Evolutionary conservation across 495 filamentous ascomycete genomes (phyloP), one percentile per base, ranked within the genome.

Genomic region (Wilcoxina mikolae): DNA sequence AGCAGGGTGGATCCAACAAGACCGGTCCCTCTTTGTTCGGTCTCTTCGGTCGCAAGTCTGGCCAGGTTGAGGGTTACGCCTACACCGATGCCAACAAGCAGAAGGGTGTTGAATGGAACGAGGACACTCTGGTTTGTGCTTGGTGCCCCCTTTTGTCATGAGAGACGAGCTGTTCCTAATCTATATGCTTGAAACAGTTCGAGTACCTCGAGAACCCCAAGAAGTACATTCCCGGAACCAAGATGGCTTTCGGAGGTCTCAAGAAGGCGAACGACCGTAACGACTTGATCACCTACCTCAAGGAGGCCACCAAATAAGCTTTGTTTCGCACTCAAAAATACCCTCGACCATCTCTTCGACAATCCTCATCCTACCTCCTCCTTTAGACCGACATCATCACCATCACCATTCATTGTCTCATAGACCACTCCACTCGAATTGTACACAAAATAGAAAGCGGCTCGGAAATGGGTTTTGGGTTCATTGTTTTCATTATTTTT

Each of bases 221-320:
- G 76, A 90, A 90, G 73, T 90, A 81, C 81, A 96, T 99, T 59
- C 93, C 91, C 65, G 91, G 91, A 62, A 99, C 91, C 72, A 99
- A 99, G 87, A 99, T 99, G 91, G 91, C 91, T 67, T 99, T 99
- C 71, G 91, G 91, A 75, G 91, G 91, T 68, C 77, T 99, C 63
- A 99, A 99, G 90, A 99, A 99, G 84, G 80, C 77, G 61, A 95
- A 95, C 84, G 91, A 99, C 76, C 78, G 91, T 71, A 96, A 96
- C 73, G 93, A 99, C 74, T 78, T 99, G 62, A 94, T 96, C 78
- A 90, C 88, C 86, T 94, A 83, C 51, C 51, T 54, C 33, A 54
- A 54, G 51, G 41, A 54, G 38, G 18, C 51, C 51, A 54, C 51
- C 51, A 31, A 23, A 44, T 54, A 54, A 54, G 51, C 51, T 33